A percentile compares a stretch with the other conserved stretches of the same genome.
Conservation (phyloP, 345 rosid species). For the Isatis tinctoria region DNA sequence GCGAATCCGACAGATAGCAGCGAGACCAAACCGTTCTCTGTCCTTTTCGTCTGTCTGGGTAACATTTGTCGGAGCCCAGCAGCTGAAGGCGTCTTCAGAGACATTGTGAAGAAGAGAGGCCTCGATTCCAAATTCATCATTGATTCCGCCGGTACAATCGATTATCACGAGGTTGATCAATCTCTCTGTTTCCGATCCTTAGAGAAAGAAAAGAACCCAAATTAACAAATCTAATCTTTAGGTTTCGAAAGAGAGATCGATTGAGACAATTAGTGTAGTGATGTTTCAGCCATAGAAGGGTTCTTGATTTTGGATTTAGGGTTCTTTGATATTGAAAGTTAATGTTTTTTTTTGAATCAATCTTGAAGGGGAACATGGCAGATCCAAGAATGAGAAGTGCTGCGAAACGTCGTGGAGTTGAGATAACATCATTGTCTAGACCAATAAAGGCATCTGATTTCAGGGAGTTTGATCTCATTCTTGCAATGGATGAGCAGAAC, state of each 20-base stretch:
- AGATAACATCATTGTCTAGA: conserved; percentile 89
- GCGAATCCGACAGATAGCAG: conserved; percentile 40
- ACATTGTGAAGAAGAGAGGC: conserved; percentile 68
- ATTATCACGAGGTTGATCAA: conserved; percentile 69
- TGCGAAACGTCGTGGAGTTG: conserved; percentile 74
- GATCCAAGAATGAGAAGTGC: conserved; percentile 94
- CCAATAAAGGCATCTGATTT: conserved; percentile 85
- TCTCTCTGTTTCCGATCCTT: no score
- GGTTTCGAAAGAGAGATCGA: neutral
- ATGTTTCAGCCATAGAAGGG: neutral
- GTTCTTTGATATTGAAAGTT: neutral
- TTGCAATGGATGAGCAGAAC: conserved; percentile 89
- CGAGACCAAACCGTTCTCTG: conserved; percentile 60
- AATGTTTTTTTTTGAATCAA: neutral
- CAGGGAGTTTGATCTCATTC: conserved; percentile 75
- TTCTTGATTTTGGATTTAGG: neutral
- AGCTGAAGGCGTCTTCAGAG: conserved; percentile 91
- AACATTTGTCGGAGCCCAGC: conserved; percentile 96
- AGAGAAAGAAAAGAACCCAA: no score
- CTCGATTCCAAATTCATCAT: conserved; percentile 66
- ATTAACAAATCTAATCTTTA: neutral
- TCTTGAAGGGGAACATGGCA: conserved; percentile 64
- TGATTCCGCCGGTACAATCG: conserved; percentile 92
- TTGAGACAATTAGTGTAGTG: neutral
- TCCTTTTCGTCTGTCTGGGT: conserved; percentile 87